Conservation (phyloP, 2,329 filamentous ascomycete species). For the Pseudogymnoascus verrucosus region DNA sequence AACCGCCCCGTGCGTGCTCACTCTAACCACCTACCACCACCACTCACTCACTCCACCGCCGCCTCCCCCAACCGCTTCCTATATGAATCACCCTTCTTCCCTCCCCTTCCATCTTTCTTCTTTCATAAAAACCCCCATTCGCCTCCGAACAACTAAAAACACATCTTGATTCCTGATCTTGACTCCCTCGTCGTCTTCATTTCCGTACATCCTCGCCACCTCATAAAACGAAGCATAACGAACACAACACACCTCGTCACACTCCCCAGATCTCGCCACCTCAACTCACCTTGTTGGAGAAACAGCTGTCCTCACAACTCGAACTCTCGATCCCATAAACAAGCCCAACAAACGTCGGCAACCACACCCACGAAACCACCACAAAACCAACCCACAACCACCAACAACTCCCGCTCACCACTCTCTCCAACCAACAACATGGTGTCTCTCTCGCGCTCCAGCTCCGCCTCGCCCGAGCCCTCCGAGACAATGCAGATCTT, state of each 20-base stretch:
- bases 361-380: neutral
- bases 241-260: neutral
- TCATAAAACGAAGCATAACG: neutral
- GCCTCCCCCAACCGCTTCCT: neutral
- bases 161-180: neutral
- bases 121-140: neutral
- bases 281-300: neutral
- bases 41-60: neutral
- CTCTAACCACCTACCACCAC: neutral
- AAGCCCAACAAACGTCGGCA: neutral
- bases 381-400: neutral
- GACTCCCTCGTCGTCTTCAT: neutral
- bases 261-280: neutral
- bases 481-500: constrained; percentile 53
- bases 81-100: constrained; percentile 5
- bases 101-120: neutral
- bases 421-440: constrained; percentile 17
- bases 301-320: neutral
- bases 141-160: neutral
- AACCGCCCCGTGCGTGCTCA: neutral
- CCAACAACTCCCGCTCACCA: neutral
- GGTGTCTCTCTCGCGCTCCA: constrained; percentile 22
- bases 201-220: neutral
- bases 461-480: constrained; percentile 34
- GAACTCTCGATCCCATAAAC: neutral